Evolutionary conservation across 2,329 filamentous ascomycete genomes (phyloP).

Genomic region (Nemania sp.): DNA sequence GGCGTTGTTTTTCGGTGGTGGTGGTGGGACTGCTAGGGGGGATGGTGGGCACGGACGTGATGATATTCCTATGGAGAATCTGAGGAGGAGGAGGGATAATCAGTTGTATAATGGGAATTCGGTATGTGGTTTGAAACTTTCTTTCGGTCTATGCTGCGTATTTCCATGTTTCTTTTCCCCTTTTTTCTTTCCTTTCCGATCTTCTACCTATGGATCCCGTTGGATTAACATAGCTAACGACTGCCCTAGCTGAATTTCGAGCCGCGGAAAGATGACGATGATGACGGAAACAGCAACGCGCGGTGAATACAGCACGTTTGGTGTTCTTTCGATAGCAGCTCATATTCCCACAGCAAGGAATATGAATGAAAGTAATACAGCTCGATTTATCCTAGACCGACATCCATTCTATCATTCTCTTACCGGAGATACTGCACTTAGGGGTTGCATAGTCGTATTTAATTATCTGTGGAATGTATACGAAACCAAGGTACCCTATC

Average conservation of each 20-base stretch:
- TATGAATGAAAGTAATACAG: too few species aligned
- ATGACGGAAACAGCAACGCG: constrained; percentile 6
- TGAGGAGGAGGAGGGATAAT: constrained; percentile 50
- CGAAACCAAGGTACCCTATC: too few species aligned
- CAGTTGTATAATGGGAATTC: constrained; percentile 93
- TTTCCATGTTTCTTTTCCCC: background rate
- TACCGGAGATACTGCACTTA: too few species aligned
- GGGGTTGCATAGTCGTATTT: too few species aligned
- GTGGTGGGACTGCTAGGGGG: constrained; percentile 10
- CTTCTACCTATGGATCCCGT: background rate
- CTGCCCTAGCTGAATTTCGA: constrained; percentile 22
- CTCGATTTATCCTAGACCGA: too few species aligned
- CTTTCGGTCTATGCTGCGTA: too few species aligned
- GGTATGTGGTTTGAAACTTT: too few species aligned
- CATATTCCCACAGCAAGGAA: too few species aligned
- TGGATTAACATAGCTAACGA: background rate
- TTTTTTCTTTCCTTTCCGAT: background rate
- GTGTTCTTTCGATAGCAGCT: too few species aligned
- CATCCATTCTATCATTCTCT: too few species aligned
- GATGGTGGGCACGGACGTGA: constrained; percentile 16
- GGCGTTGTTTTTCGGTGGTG: constrained; percentile 28
- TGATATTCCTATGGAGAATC: constrained; percentile 36
- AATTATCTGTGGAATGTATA: too few species aligned
- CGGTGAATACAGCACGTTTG: background rate
- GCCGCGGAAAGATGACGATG: constrained; percentile 19